Percentiles rank a stretch among this genome's conserved stretches.
These are phyloP conservation scores for Mycena galericulata DNA, from an alignment of 768 basidiomycete species.

Conservation along the genomic window DNA sequence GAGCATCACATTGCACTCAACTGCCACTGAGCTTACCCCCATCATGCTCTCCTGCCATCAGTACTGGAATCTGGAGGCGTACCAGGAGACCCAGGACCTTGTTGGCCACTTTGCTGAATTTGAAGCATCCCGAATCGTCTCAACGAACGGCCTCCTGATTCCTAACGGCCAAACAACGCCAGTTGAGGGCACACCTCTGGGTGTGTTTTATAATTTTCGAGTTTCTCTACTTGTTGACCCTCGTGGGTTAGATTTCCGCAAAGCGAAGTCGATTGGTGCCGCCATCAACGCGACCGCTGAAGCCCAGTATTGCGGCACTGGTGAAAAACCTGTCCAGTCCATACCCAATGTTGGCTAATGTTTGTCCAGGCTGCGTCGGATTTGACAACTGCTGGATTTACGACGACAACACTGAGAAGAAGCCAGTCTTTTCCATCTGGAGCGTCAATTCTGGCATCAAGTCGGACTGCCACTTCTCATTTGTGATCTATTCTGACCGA, in stretches of 20 bases:
- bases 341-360: neutral
- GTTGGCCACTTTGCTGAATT: conserved; percentile 52
- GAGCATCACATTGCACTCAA: conserved; percentile 53
- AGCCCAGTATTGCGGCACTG: conserved; percentile 53
- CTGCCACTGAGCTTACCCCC: conserved; percentile 53
- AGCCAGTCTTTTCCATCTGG: conserved; percentile 55
- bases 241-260: conserved; percentile 50
- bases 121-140: conserved; percentile 51
- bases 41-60: conserved; percentile 59
- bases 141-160: conserved; percentile 53
- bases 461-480: conserved; percentile 34
- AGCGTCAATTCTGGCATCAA: conserved; percentile 60
- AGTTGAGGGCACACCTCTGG: conserved; percentile 51
- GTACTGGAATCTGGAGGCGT: conserved; percentile 61
- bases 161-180: conserved; percentile 53
- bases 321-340: conserved; percentile 35
- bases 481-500: neutral
- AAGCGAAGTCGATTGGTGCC: conserved; percentile 52
- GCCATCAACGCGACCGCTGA: conserved; percentile 51
- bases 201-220: too few relatives aligned
- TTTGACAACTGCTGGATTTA: conserved; percentile 63
- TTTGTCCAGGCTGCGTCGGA: conserved; percentile 53
- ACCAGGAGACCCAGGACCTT: conserved; percentile 54
- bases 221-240: too few relatives aligned
- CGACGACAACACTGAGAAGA: conserved; percentile 44